These are phyloP conservation scores for Luvunga scandens DNA, from an alignment of 345 rosid species.

Conservation along the genomic window DNA sequence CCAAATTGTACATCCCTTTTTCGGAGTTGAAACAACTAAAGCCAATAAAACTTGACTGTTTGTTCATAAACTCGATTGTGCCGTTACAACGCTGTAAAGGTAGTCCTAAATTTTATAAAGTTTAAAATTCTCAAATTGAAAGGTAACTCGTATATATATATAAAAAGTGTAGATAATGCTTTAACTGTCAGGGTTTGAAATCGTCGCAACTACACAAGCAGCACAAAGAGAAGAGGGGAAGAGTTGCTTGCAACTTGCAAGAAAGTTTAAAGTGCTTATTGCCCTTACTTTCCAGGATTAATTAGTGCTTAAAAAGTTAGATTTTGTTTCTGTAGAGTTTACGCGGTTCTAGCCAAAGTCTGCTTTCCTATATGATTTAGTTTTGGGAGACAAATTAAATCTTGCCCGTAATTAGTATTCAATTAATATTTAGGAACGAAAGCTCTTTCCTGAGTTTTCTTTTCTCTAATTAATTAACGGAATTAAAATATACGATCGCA, in stretches of 20 bases:
- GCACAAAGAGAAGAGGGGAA: constrained; percentile 2
- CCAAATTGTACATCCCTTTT: constrained; percentile 6
- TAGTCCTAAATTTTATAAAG: too few relatives aligned
- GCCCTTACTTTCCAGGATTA: constrained; percentile 18
- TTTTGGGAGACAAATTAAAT: not conserved
- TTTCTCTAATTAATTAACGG: not conserved
- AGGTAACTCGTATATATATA: too few relatives aligned
- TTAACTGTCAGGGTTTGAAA: constrained; percentile 3
- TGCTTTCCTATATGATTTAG: constrained; percentile 5
- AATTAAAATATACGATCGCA: not conserved
- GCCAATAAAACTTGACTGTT: not conserved
- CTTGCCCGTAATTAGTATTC: constrained; percentile 4
- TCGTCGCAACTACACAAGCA: constrained; percentile 31
- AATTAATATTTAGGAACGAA: not conserved
- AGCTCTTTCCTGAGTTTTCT: not conserved
- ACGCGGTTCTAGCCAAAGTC: constrained; percentile 24
- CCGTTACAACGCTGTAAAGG: too few relatives aligned
- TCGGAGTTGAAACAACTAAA: not conserved
- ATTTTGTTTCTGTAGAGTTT: not conserved
- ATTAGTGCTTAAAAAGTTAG: constrained; percentile 17
- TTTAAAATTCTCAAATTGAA: too few relatives aligned
- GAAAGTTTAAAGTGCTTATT: constrained; percentile 17
- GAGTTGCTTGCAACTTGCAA: constrained; percentile 31
- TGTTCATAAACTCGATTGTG: too few relatives aligned
- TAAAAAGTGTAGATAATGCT: not conserved